Percentiles rank a stretch among this genome's conserved stretches.
phyloP scores from a whole-genome alignment of 805 yeast genomes.

The Pachysolen tannophilus region DNA sequence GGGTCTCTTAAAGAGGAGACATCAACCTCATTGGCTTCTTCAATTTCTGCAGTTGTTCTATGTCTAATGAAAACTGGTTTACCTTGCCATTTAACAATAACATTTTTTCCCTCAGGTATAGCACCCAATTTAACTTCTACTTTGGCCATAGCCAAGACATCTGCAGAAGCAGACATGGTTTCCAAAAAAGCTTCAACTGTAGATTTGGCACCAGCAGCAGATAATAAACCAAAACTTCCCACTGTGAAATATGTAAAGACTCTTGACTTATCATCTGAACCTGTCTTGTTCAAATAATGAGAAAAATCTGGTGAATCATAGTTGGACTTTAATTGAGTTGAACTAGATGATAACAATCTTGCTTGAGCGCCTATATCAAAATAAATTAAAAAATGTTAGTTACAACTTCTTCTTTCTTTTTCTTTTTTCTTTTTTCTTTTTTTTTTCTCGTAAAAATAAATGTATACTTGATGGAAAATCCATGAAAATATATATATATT shows the following conservation, averaged over 20 bases:
- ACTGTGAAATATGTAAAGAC: conserved; percentile 95
- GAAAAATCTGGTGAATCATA: conserved; percentile 91
- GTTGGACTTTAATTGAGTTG: conserved; percentile 54
- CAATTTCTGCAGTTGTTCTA: conserved; percentile 89
- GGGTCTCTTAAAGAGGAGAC: conserved; percentile 84
- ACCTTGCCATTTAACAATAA: conserved; percentile 99
- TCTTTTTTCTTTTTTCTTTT: background rate
- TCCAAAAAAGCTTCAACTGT: conserved; percentile 90
- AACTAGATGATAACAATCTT: conserved; percentile 44
- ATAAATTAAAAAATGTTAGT: background rate
- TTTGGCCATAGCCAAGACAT: conserved; percentile 98
- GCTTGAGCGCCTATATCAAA: conserved; percentile 17
- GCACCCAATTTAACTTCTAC: conserved; percentile 92
- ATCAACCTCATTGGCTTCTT: conserved; percentile 86
- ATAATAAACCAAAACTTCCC: conserved; percentile 85
- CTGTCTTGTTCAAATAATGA: conserved; percentile 64
- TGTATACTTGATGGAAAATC: too few relatives aligned
- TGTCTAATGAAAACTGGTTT: conserved; percentile 99
- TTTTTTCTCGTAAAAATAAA: background rate
- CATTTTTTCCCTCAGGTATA: conserved; percentile 96
- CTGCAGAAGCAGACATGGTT: conserved; percentile 97
- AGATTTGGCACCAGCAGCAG: conserved; percentile 93
- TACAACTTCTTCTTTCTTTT: background rate
- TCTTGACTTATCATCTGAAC: conserved; percentile 69
- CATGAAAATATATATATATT: too few relatives aligned